Evolutionary conservation across 306 rosid species (phyloP).

Genomic region (Begonia fuchsioides): DNA sequence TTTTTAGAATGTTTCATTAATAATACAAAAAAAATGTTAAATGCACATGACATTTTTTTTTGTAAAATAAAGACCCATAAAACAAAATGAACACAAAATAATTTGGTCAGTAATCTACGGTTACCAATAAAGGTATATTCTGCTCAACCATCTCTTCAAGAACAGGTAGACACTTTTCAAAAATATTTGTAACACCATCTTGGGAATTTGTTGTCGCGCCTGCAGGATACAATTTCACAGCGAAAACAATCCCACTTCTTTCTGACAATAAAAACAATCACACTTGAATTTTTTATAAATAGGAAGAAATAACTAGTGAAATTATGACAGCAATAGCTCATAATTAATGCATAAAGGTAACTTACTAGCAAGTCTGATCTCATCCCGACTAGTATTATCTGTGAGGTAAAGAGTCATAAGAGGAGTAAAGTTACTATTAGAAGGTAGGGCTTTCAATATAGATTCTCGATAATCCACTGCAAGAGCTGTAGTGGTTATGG

Average conservation of each 20-base stretch:
- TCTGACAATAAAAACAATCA: constrained; percentile 26
- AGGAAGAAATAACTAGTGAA: neutral
- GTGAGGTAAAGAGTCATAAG: constrained; percentile 89
- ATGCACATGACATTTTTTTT: neutral
- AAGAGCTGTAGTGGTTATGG: constrained; percentile 48
- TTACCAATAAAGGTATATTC: constrained; percentile 67
- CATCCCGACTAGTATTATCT: constrained; percentile 51
- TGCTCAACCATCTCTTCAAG: constrained; percentile 77
- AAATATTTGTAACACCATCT: constrained; percentile 82
- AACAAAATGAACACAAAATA: neutral
- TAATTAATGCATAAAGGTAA: neutral
- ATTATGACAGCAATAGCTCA: neutral
- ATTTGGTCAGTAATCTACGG: neutral
- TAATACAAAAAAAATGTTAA: neutral
- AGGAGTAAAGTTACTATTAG: constrained; percentile 49
- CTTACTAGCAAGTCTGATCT: constrained; percentile 82
- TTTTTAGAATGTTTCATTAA: neutral
- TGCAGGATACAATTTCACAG: constrained; percentile 87
- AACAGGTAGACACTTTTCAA: constrained; percentile 69
- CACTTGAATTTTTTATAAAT: neutral
- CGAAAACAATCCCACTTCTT: constrained; percentile 59
- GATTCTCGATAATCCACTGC: constrained; percentile 61
- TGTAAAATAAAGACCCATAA: neutral
- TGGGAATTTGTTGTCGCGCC: constrained; percentile 94
- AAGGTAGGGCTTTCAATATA: constrained; percentile 62